Evolutionary conservation across 768 basidiomycete genomes (phyloP).

Genomic region (Leccinum subtestaceum): DNA sequence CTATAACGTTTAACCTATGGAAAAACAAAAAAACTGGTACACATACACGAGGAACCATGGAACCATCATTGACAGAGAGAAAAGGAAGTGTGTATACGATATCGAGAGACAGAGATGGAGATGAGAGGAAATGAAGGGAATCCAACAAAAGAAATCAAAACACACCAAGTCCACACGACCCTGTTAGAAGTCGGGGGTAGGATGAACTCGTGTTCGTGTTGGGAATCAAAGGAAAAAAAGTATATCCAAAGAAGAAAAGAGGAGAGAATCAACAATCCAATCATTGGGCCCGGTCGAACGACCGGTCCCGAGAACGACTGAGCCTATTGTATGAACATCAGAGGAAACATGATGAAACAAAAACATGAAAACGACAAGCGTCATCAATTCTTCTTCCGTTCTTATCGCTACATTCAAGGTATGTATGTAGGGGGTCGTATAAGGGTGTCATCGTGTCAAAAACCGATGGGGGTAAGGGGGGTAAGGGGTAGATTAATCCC

Average conservation of each 20-base stretch:
- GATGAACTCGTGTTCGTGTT: background rate
- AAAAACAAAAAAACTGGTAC: background rate
- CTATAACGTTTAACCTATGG: too few relatives aligned
- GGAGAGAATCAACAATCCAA: background rate
- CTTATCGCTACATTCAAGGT: background rate
- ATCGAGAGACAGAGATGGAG: background rate
- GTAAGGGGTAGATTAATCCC: background rate
- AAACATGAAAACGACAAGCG: background rate
- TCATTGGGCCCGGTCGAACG: background rate
- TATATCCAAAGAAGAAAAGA: background rate
- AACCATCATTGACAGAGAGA: background rate
- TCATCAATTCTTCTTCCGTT: background rate
- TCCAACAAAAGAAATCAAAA: too few relatives aligned
- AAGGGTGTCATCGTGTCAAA: background rate
- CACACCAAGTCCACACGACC: background rate
- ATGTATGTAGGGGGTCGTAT: background rate
- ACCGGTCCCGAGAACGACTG: background rate
- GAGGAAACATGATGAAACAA: background rate
- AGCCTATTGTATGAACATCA: background rate
- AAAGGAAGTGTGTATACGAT: background rate
- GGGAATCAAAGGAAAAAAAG: background rate
- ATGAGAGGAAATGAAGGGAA: background rate
- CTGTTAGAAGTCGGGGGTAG: background rate
- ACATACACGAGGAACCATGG: background rate
- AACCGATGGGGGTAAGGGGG: background rate